Conservation (phyloP, 2,329 filamentous ascomycete species). For the Colletotrichum sp. region DNA sequence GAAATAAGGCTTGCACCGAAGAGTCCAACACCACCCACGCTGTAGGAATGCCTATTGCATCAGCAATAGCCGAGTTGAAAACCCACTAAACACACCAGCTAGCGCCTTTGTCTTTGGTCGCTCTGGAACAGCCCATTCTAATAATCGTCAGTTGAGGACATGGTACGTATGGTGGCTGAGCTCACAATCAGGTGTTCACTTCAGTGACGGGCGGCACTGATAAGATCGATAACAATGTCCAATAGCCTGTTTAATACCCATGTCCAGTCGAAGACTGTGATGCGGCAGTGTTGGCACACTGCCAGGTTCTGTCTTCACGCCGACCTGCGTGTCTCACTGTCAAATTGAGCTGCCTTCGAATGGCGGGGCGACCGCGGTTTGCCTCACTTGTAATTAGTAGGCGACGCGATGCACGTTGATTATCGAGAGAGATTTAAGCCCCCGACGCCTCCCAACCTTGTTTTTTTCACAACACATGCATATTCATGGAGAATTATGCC, state of each 20-base stretch:
- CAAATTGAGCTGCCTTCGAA: not conserved
- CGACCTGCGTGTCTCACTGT: not conserved
- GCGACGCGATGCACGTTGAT: not conserved
- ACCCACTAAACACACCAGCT: too few species aligned
- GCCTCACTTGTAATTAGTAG: not conserved
- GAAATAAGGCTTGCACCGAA: too few species aligned
- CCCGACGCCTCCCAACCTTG: rapidly evolving
- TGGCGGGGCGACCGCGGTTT: not conserved
- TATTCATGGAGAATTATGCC: rapidly evolving
- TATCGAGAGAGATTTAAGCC: rapidly evolving
- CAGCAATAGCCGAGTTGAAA: too few species aligned
- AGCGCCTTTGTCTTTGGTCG: too few species aligned
- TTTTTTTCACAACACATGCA: rapidly evolving
- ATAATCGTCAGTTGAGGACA: too few species aligned
- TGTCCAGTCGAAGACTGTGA: too few species aligned
- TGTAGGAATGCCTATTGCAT: too few species aligned
- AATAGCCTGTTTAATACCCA: not conserved
- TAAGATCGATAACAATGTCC: not conserved
- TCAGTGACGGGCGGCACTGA: too few species aligned
- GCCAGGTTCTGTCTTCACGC: not conserved
- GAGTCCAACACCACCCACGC: too few species aligned
- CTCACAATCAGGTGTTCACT: too few species aligned
- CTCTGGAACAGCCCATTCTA: too few species aligned
- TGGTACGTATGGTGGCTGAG: too few species aligned
- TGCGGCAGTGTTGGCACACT: not conserved